Base-by-base conservation (phyloP, 305 asterid genomes). In the Plantago rigida region DNA sequence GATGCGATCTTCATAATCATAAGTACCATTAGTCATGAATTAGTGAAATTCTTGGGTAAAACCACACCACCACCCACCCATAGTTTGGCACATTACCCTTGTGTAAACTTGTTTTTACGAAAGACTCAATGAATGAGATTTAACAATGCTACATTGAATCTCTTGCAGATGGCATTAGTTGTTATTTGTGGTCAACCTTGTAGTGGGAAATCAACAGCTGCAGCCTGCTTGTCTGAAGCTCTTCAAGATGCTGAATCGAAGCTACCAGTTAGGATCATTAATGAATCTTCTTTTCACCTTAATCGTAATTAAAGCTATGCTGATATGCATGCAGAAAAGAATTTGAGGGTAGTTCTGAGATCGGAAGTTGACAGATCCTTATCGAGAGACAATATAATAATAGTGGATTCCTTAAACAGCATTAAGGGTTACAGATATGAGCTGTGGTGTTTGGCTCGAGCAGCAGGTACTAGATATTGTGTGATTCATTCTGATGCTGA, bases 181-280 rank as follows among this genome's bases (percentile, higher is more conserved):
- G 95, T 92, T 68, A 87, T 92, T 12, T 92, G 97, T 71, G 99
- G 97, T 44, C 99, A 92, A 58, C 99, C 97, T 19, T 80, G 95
- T 71, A 86, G 97, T 62, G 97, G 97, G 47, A 89, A 92, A 75
- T 84, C 99, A 52, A 79, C 80, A 3, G 87, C 97, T 22, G 95
- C 94, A 8, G 62, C 78, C 61, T 77, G 80, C 78, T 78, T 92
- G 15, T 72, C 84, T 31, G 87, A 88, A 71, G 94, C 97, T 60
- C 96, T 92, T 62, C 74, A 73, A 63, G 94, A 89, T 63, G 51
- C 84, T 15, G 96, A 88, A 59, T 44, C 85, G 3, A 84, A 81
- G 64, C 81, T 84, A 19, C 70, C 84, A 5, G 89, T 89, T 56
- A 79, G 87, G 39, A 75, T 85, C 65, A 79, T 92, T 3, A 69